phyloP scores from a whole-genome alignment of 2,329 filamentous ascomycete species.

The Cercospora zeae-maydis region DNA sequence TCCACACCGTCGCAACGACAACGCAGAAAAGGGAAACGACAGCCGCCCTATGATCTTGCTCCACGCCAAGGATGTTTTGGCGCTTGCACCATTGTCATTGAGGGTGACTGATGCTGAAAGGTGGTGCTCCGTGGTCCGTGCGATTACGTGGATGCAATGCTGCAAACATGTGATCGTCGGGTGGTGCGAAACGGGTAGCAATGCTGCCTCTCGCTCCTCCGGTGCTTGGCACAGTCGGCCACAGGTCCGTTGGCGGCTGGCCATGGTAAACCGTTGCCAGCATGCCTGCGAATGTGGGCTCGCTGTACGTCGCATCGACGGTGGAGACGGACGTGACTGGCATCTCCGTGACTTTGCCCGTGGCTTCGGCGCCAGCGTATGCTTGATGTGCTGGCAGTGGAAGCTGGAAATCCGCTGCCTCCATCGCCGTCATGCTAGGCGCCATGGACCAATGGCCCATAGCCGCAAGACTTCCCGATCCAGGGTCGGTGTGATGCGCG shows the following conservation, averaged over 20 bases:
- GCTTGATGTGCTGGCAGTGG: background rate
- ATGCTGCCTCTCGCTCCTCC: background rate
- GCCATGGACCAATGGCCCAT: background rate
- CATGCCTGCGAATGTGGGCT: background rate
- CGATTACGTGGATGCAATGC: background rate
- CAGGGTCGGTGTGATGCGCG: background rate
- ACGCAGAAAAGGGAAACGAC: background rate
- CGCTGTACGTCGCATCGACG: background rate
- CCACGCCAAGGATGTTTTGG: constrained; percentile 9
- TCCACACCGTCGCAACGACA: background rate
- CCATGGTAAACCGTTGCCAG: background rate
- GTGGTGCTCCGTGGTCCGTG: background rate
- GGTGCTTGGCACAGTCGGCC: background rate
- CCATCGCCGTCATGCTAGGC: background rate
- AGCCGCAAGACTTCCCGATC: background rate
- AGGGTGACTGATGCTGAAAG: background rate
- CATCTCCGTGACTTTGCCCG: background rate
- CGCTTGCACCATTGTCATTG: constrained; percentile 11
- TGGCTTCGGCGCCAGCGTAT: background rate
- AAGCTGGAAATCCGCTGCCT: background rate
- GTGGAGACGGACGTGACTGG: background rate
- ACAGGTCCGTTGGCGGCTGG: background rate
- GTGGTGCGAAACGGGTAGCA: background rate
- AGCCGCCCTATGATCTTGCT: constrained; percentile 12
- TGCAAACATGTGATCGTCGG: background rate